phyloP scores from a whole-genome alignment of 805 yeast species.

The Starmerella roubikii region DNA sequence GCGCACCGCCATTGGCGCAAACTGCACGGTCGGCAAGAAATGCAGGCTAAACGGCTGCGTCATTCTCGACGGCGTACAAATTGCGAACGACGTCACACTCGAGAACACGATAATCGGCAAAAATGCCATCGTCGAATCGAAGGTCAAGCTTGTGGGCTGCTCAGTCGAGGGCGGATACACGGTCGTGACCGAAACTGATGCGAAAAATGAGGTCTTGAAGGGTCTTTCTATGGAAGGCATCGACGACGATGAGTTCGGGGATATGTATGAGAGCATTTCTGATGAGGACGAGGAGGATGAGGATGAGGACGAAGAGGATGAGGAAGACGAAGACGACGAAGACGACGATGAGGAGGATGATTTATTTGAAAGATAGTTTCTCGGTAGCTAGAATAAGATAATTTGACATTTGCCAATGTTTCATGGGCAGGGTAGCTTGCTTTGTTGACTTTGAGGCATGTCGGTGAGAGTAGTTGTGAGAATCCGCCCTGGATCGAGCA shows the following conservation, averaged over 20 bases:
- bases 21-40: conserved; percentile 67
- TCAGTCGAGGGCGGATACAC: conserved; percentile 69
- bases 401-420: too few relatives aligned
- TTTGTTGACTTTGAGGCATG: too few relatives aligned
- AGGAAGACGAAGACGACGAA: conserved; percentile 31
- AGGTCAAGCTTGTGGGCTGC: conserved; percentile 61
- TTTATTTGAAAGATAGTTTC: conserved; percentile 19
- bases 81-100: conserved; percentile 56
- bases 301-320: conserved; percentile 34
- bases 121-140: conserved; percentile 47
- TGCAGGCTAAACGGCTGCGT: conserved; percentile 84
- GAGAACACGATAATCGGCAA: conserved; percentile 85
- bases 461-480: too few relatives aligned
- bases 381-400: neutral
- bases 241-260: conserved; percentile 26
- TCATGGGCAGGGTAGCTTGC: too few relatives aligned
- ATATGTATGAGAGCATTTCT: conserved; percentile 23
- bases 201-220: conserved; percentile 22
- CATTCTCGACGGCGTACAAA: conserved; percentile 49
- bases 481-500: too few relatives aligned
- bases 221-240: conserved; percentile 20
- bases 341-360: conserved; percentile 51
- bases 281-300: conserved; percentile 25
- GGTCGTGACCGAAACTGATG: conserved; percentile 39
- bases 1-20: conserved; percentile 63